Conservation (phyloP, 805 yeast species). For the Saccharomycopsis selenospora region DNA sequence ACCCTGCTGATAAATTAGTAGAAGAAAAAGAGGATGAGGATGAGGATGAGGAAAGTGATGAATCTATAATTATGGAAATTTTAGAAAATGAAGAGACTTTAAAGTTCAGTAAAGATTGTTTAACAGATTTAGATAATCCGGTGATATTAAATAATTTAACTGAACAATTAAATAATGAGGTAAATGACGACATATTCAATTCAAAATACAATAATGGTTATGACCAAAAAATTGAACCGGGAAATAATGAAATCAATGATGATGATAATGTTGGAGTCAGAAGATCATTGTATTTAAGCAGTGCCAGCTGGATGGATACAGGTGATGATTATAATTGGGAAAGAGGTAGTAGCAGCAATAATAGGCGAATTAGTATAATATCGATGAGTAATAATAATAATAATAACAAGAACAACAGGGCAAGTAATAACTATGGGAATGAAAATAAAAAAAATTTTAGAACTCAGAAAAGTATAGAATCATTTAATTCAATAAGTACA, state of each 20-base stretch:
- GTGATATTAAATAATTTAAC: constrained; percentile 7
- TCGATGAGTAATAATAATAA: too few species aligned
- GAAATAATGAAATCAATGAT: background rate
- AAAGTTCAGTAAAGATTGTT: background rate
- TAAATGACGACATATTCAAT: constrained; percentile 13
- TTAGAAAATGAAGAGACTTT: background rate
- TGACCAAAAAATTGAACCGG: background rate
- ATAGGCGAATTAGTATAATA: too few species aligned
- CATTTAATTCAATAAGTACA: background rate
- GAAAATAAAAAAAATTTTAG: too few species aligned
- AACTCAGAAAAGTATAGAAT: background rate
- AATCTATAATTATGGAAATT: background rate
- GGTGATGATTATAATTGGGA: constrained; percentile 1
- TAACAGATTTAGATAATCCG: constrained; percentile 7
- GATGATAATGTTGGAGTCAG: background rate
- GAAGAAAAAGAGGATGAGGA: background rate
- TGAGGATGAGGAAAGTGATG: background rate
- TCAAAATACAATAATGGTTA: background rate
- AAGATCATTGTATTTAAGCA: constrained; percentile 4
- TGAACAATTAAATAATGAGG: constrained; percentile 17
- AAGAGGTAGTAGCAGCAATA: too few species aligned
- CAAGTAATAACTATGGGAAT: too few species aligned
- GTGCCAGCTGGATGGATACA: constrained; percentile 11
- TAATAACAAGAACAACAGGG: too few species aligned
- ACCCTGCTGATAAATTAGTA: background rate